Evolutionary conservation across 768 basidiomycete species (phyloP).

Genomic region (Tulasnella sp.): DNA sequence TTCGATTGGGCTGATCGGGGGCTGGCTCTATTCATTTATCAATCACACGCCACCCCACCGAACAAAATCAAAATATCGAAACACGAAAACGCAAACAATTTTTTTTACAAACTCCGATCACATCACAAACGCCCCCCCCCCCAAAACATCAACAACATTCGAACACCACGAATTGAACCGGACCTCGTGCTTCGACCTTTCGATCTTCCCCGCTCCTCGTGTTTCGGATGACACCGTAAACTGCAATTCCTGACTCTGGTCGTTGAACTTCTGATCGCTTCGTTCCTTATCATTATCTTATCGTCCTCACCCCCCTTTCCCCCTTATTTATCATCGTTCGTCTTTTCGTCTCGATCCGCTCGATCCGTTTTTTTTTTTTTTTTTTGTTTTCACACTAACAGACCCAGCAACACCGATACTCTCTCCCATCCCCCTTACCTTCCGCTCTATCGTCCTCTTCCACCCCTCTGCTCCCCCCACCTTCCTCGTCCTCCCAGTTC

Average conservation of each 20-base stretch:
- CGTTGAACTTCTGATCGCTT: background rate
- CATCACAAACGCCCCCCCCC: background rate
- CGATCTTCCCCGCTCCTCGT: background rate
- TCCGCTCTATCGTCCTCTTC: background rate
- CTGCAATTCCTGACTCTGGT: background rate
- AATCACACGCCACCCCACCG: too few species aligned
- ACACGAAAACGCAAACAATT: background rate
- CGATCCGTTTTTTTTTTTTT: too few species aligned
- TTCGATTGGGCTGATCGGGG: too few species aligned
- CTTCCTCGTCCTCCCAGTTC: background rate
- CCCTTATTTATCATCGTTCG: background rate
- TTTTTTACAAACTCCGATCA: background rate
- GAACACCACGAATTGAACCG: too few species aligned
- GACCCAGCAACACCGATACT: slow-evolving; percentile 11
- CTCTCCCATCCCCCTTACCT: slow-evolving; percentile 14
- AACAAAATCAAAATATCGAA: background rate
- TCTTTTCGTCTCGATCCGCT: background rate
- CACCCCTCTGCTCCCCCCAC: background rate
- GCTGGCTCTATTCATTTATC: too few species aligned
- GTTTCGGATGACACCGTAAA: background rate
- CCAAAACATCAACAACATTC: too few species aligned
- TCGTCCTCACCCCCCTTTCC: background rate
- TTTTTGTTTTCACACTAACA: background rate
- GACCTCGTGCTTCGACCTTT: too few species aligned
- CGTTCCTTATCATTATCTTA: background rate